These are phyloP conservation scores for Dioszegia aurantiaca DNA, from an alignment of 768 basidiomycete species.

Conservation along the genomic window DNA sequence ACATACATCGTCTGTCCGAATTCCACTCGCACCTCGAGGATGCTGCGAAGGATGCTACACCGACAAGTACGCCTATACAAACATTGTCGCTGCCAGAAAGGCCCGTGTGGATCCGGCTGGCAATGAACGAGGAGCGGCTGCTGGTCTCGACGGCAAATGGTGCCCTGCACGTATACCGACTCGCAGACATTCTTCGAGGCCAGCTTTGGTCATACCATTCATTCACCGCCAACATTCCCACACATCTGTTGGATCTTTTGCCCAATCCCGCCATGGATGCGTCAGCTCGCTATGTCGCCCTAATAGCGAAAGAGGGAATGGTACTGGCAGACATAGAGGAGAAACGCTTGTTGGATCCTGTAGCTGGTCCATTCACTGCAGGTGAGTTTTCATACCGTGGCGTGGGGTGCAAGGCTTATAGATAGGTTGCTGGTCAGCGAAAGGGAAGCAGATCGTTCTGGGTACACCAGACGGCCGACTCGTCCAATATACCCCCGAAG, in stretches of 20 bases:
- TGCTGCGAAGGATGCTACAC: conserved; percentile 27
- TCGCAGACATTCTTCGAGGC: conserved; percentile 27
- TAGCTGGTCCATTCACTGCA: conserved; percentile 38
- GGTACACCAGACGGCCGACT: conserved; percentile 48
- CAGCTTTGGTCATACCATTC: conserved; percentile 39
- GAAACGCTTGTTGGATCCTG: conserved; percentile 18
- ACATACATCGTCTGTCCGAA: conserved; percentile 35
- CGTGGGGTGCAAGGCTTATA: not conserved
- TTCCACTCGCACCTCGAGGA: conserved; percentile 34
- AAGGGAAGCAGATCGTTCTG: conserved; percentile 54
- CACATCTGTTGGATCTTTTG: conserved; percentile 40
- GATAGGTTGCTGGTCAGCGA: conserved; percentile 54
- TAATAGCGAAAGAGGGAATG: conserved; percentile 29
- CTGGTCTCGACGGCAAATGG: conserved; percentile 30
- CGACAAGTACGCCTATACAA: conserved; percentile 20
- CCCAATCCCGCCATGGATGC: conserved; percentile 44
- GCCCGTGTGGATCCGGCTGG: conserved; percentile 43
- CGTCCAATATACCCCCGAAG: conserved; percentile 53
- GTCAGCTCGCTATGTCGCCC: conserved; percentile 20
- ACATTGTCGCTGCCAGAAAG: conserved; percentile 30
- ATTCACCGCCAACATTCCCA: conserved; percentile 23
- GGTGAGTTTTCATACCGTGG: conserved; percentile 19
- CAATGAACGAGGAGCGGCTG: conserved; percentile 36
- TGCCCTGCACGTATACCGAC: conserved; percentile 18
- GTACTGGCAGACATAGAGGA: conserved; percentile 41